These are phyloP conservation scores for Penstemon davidsonii DNA, from an alignment of 257 asterid genomes.

Conservation along the genomic window DNA sequence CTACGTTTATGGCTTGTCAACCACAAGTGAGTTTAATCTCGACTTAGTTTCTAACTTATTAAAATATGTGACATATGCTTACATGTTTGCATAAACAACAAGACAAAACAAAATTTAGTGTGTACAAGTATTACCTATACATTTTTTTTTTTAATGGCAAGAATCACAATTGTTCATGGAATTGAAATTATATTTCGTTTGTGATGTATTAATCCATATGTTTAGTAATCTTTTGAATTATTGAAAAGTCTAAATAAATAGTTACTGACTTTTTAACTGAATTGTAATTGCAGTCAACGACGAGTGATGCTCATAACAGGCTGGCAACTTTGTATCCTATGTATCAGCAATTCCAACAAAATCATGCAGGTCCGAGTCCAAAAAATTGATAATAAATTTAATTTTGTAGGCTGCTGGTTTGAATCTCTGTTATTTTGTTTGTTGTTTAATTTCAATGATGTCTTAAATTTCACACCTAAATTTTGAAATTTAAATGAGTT, in stretches of 20 bases:
- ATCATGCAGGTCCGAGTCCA: constrained; percentile 26
- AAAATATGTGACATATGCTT: too few species aligned
- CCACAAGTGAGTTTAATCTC: constrained; percentile 47
- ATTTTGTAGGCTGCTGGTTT: too few species aligned
- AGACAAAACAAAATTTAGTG: too few species aligned
- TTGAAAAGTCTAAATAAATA: too few species aligned
- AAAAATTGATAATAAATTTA: constrained; percentile 27
- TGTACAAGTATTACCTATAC: too few species aligned
- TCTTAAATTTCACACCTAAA: too few species aligned
- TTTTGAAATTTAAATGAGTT: too few species aligned
- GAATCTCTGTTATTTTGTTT: too few species aligned
- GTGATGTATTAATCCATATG: not conserved
- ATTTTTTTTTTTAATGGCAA: too few species aligned
- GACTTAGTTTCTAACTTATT: too few species aligned
- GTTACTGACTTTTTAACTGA: not conserved
- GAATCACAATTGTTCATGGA: not conserved
- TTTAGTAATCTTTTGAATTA: not conserved
- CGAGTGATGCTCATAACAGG: constrained; percentile 58
- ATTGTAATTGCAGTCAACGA: constrained; percentile 52
- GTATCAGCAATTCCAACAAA: constrained; percentile 62
- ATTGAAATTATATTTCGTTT: not conserved
- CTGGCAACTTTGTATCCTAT: constrained; percentile 59
- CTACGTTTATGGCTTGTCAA: constrained; percentile 57
- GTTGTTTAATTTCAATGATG: too few species aligned
- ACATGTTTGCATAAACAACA: too few species aligned